Evolutionary conservation across 306 rosid genomes (phyloP).

Genomic region (Trichosanthes truncata): DNA sequence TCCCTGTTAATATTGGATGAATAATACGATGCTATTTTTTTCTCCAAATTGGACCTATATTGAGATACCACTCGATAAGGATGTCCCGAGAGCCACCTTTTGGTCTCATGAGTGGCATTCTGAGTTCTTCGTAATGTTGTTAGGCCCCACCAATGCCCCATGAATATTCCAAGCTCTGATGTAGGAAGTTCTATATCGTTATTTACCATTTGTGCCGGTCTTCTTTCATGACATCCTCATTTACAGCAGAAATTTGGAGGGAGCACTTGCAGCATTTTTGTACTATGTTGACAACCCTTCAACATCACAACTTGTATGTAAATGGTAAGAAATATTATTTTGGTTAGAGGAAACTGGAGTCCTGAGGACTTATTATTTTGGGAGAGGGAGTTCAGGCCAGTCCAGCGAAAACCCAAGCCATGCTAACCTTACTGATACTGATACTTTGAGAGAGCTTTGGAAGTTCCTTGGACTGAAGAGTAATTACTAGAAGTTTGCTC

Average conservation of each 20-base stretch:
- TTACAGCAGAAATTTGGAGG: not conserved
- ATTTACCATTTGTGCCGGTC: not conserved
- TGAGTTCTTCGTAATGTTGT: slow-evolving; percentile 7
- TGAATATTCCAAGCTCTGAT: not conserved
- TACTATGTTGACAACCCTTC: not conserved
- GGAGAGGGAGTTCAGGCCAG: not conserved
- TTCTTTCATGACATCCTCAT: slow-evolving; percentile 7
- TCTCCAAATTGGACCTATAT: not conserved
- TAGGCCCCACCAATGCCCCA: not conserved
- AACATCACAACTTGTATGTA: not conserved
- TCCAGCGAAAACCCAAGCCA: not conserved
- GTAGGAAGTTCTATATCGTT: not conserved
- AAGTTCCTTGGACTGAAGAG: not conserved
- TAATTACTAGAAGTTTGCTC: too few relatives aligned
- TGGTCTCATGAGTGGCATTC: not conserved
- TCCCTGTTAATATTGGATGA: too few relatives aligned
- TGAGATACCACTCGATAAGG: not conserved
- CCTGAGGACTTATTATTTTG: not conserved
- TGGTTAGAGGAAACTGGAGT: not conserved
- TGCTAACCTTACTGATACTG: not conserved
- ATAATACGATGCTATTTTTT: not conserved
- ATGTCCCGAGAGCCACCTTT: not conserved
- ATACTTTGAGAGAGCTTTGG: not conserved
- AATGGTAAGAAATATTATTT: not conserved
- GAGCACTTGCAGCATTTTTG: not conserved